Base-by-base conservation (phyloP, 106 monocot genomes). In the Apostasia shenzhenica region DNA sequence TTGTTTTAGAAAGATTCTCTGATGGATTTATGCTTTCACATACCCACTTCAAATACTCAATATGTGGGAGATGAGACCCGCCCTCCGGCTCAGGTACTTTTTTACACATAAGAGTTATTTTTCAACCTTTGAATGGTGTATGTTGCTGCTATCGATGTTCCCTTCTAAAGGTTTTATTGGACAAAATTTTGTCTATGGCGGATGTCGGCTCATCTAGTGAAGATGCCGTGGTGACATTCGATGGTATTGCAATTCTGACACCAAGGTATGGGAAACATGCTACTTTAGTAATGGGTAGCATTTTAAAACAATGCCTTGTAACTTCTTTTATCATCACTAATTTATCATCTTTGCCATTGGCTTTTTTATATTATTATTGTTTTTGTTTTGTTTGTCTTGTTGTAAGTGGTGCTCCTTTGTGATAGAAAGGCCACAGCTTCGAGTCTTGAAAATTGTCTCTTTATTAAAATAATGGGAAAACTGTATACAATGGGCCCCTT, bases 171-270 rank as follows among this genome's bases (percentile, higher is more conserved):
- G 85, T 99, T 76, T 75, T 99, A 10, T 78, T 85, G 12, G 99
- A 99, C 45, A 93, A 80, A 73, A 90, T 99, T 41, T 70, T 73
- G 69, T 64, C 85, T 43, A 74, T 90, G 77, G 90, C 99, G 11
- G 93, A 99, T 85, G 93, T 99, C 80, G 99, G 90, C 45, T 93
- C 94, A 11, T 87, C 93, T 14, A 80, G 81, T 71, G 99, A 93
- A 70, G 99, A 99, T 80, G 78, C 97, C 47, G 85, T 90, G 80
- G 87, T 77, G 47, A 88, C 88, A 54, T 93, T 99, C 80, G 93
- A 99, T 48, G 99, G 99, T 47, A 90, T 99, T 80, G 86, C 93
- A 45, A 81, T 99, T 77, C 99, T 99, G 55, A 99, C 93, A 49
- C 99, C 88, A 51, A 93, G 86, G 88, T 86, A 71, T 56, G 50